phyloP scores from a whole-genome alignment of 2,329 filamentous ascomycete species.

The Ophiocordyceps camponoti-saundersi region DNA sequence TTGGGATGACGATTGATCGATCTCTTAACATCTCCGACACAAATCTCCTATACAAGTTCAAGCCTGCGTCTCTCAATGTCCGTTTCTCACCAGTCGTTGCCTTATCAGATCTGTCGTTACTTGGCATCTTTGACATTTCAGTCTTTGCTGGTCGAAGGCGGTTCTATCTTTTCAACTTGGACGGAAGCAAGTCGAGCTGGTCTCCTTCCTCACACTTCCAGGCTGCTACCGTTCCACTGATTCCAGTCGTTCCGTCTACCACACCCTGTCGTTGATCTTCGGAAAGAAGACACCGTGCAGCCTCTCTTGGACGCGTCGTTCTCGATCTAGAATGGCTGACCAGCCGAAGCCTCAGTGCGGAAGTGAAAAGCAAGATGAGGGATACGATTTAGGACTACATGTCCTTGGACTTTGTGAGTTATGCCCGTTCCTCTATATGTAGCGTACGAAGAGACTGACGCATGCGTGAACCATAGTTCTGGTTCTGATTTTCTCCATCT shows the following conservation, averaged over 20 bases:
- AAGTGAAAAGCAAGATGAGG: constrained; percentile 1
- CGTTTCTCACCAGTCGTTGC: neutral
- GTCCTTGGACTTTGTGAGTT: constrained; percentile 14
- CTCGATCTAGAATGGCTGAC: neutral
- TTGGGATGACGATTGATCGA: neutral
- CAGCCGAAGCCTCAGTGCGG: constrained; percentile 13
- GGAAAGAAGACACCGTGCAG: neutral
- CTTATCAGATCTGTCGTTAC: neutral
- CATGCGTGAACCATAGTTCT: constrained; percentile 6
- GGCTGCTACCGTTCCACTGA: neutral
- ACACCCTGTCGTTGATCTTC: neutral
- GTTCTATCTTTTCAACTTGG: neutral
- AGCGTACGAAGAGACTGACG: neutral
- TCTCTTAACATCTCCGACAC: neutral
- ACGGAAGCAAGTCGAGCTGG: neutral
- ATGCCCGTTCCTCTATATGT: neutral
- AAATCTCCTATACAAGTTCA: neutral
- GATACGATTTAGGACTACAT: constrained; percentile 12
- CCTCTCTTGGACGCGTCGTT: neutral
- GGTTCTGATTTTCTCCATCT: constrained; percentile 10
- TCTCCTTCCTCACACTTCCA: neutral
- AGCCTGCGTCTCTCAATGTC: neutral
- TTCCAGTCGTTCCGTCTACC: neutral
- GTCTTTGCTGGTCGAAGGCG: neutral
- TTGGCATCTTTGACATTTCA: neutral